A percentile compares a stretch with the other conserved stretches of the same genome.
phyloP scores from a whole-genome alignment of 441 rosid species.

The Euphorbia celastroides region DNA sequence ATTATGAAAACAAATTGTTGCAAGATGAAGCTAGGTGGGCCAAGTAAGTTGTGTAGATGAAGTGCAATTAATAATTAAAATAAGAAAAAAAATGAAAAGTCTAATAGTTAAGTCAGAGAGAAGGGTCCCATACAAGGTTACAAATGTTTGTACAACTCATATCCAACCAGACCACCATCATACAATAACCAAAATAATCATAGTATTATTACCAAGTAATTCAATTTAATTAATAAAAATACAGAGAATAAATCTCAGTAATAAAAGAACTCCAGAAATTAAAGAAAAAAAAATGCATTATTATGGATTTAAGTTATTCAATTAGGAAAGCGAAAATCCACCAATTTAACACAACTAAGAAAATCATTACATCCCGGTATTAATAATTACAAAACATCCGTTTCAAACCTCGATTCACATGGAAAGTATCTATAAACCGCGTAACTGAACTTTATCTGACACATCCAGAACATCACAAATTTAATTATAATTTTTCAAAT shows the following conservation, averaged over 20 bases:
- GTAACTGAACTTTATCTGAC: too few species aligned
- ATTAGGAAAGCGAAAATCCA: too few species aligned
- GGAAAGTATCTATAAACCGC: too few species aligned
- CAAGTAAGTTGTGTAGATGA: background rate
- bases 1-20: too few species aligned
- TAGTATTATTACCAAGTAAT: background rate
- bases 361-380: too few species aligned
- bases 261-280: too few species aligned
- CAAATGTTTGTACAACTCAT: conserved; percentile 20
- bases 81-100: background rate
- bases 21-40: background rate
- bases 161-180: conserved; percentile 12
- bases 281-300: conserved; percentile 17
- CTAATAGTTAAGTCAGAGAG: background rate
- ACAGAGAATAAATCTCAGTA: background rate
- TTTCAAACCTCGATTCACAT: too few species aligned
- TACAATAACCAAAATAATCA: background rate
- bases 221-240: background rate
- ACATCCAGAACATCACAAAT: too few species aligned
- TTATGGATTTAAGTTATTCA: background rate
- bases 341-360: too few species aligned
- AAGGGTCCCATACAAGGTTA: conserved; percentile 13
- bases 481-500: too few species aligned
- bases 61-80: background rate
- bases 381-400: too few species aligned